phyloP scores from a whole-genome alignment of 2,329 filamentous ascomycete genomes.

The Calycina herbarum region DNA sequence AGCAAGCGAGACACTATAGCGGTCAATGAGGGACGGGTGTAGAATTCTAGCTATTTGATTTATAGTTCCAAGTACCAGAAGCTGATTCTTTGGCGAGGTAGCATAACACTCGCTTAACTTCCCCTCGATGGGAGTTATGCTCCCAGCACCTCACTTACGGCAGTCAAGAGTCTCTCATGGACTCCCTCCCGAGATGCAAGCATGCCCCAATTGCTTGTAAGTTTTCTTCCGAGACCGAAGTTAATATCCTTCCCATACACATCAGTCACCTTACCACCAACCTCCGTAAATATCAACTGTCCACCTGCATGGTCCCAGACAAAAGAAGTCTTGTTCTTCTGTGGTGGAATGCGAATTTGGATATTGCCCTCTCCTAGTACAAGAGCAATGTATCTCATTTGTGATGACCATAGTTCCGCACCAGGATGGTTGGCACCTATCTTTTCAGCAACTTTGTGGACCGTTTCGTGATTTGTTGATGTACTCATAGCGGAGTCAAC shows the following conservation, averaged over 20 bases:
- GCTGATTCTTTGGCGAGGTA: too few relatives aligned
- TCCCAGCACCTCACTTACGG: background rate
- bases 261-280: conserved; percentile 51
- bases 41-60: too few relatives aligned
- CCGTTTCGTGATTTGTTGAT: conserved; percentile 42
- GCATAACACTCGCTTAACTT: background rate
- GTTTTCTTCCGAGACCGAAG: conserved; percentile 44
- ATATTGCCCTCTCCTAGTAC: conserved; percentile 51
- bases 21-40: too few relatives aligned
- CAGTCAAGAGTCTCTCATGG: background rate
- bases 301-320: conserved; percentile 59
- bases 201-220: conserved; percentile 41
- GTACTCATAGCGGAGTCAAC: conserved; percentile 46
- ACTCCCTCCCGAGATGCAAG: background rate
- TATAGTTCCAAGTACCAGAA: too few relatives aligned
- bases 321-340: conserved; percentile 30
- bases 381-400: conserved; percentile 54
- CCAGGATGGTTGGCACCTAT: conserved; percentile 48
- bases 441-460: conserved; percentile 26
- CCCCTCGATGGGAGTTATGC: background rate
- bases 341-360: conserved; percentile 48
- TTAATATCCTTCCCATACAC: conserved; percentile 50
- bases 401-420: conserved; percentile 52
- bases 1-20: too few relatives aligned
- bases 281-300: conserved; percentile 50